These are phyloP conservation scores for Macrolepiota albuminosa DNA, from an alignment of 768 basidiomycete genomes.

Conservation along the genomic window DNA sequence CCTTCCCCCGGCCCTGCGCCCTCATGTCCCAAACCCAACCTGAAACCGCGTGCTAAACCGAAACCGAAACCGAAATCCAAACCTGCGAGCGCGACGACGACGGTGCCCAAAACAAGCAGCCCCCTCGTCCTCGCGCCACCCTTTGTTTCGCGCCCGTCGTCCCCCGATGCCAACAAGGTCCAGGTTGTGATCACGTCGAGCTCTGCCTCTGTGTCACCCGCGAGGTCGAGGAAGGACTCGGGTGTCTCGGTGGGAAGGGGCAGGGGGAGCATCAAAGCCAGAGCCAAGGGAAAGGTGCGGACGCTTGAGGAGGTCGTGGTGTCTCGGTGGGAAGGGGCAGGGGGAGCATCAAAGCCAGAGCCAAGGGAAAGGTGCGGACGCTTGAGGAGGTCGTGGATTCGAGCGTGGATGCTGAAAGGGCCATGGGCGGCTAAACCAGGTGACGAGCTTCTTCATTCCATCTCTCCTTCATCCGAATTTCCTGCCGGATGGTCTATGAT, in stretches of 20 bases:
- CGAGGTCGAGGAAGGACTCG: slow-evolving; percentile 1
- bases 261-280: not conserved
- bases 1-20: slow-evolving; percentile 8
- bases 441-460: not conserved
- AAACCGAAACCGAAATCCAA: slow-evolving; percentile 10
- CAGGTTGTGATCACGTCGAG: slow-evolving; percentile 8
- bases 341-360: slow-evolving; percentile 2
- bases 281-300: slow-evolving; percentile 15
- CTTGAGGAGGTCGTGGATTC: slow-evolving; percentile 29
- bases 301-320: slow-evolving; percentile 22
- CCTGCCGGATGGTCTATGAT: not conserved
- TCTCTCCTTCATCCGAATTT: no score
- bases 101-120: slow-evolving; percentile 17
- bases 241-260: slow-evolving; percentile 6
- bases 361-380: slow-evolving; percentile 13
- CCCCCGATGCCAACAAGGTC: slow-evolving; percentile 5
- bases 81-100: not conserved
- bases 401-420: slow-evolving; percentile 29
- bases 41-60: slow-evolving; percentile 15
- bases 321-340: slow-evolving; percentile 3
- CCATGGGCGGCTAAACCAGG: not conserved
- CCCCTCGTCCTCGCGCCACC: slow-evolving; percentile 19
- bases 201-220: not conserved
- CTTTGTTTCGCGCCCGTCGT: slow-evolving; percentile 4
- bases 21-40: slow-evolving; percentile 16